These are phyloP conservation scores for Immersiella caudata DNA, from an alignment of 495 filamentous ascomycete species.

Conservation along the genomic window DNA sequence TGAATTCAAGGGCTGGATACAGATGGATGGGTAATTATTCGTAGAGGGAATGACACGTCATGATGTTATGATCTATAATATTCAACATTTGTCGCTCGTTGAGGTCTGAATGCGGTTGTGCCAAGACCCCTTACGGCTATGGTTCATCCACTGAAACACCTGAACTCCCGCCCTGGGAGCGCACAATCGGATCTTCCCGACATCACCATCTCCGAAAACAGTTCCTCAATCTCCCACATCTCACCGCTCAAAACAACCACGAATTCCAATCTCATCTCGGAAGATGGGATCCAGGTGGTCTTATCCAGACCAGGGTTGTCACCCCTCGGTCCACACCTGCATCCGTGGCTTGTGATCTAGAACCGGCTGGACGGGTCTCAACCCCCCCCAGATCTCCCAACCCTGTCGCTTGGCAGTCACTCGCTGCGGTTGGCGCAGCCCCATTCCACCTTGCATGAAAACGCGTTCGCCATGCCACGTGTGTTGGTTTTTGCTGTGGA, in stretches of 20 bases:
- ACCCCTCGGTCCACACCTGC: constrained; percentile 1
- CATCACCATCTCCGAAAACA: background rate
- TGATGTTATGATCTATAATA: background rate
- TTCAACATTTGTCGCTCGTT: background rate
- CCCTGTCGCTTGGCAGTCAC: background rate
- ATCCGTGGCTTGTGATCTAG: constrained; percentile 8
- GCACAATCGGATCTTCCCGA: too few relatives aligned
- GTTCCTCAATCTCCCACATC: background rate
- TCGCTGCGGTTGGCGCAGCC: background rate
- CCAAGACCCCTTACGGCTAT: background rate
- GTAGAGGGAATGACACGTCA: background rate
- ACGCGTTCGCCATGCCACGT: background rate
- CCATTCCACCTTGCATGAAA: background rate
- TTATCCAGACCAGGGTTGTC: background rate
- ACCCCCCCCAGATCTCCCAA: background rate
- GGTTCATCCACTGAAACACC: background rate
- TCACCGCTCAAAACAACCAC: background rate
- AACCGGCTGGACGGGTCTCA: constrained; percentile 9
- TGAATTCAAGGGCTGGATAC: background rate
- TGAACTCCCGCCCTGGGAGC: too few relatives aligned
- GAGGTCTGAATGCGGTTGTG: background rate
- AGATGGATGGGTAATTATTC: too few relatives aligned
- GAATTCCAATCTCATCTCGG: background rate
- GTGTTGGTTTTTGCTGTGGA: background rate
- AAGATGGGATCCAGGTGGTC: constrained; percentile 2